phyloP scores from a whole-genome alignment of 371 early-diverging fungal species.

The Circinella umbellata region DNA sequence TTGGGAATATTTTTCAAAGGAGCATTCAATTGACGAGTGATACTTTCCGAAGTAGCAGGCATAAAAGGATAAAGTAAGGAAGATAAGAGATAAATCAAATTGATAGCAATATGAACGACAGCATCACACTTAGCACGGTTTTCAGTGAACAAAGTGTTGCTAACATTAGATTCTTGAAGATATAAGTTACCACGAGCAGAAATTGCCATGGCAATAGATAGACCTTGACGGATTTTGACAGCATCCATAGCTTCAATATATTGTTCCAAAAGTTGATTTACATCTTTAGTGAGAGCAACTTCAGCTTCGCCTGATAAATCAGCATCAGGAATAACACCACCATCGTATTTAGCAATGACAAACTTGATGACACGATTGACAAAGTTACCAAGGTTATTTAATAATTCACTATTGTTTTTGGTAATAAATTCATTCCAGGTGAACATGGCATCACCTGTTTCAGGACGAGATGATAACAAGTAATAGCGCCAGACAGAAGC shows the following conservation, averaged over 20 bases:
- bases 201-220: slow-evolving; percentile 91
- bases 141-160: slow-evolving; percentile 83
- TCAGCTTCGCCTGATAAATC: slow-evolving; percentile 54
- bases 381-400: slow-evolving; percentile 99
- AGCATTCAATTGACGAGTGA: slow-evolving; percentile 82
- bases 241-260: slow-evolving; percentile 85
- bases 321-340: slow-evolving; percentile 74
- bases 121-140: slow-evolving; percentile 83
- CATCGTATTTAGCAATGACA: slow-evolving; percentile 84
- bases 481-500: slow-evolving; percentile 99
- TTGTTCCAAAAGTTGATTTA: slow-evolving; percentile 78
- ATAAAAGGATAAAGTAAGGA: slow-evolving; percentile 94
- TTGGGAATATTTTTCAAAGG: slow-evolving; percentile 81
- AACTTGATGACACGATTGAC: slow-evolving; percentile 98
- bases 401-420: slow-evolving; percentile 95
- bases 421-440: slow-evolving; percentile 95
- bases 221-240: slow-evolving; percentile 87
- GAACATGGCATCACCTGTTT: slow-evolving; percentile 95
- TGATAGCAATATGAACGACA: slow-evolving; percentile 83
- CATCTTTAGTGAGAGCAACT: slow-evolving; percentile 74
- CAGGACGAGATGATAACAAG: slow-evolving; percentile 97
- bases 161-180: slow-evolving; percentile 91
- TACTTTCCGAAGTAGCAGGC: slow-evolving; percentile 85
- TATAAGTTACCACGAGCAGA: slow-evolving; percentile 95
- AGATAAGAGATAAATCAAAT: slow-evolving; percentile 89